Percentiles rank a stretch among this genome's conserved stretches.
phyloP scores from a whole-genome alignment of 805 yeast genomes.

The Teunomyces panamensis region DNA sequence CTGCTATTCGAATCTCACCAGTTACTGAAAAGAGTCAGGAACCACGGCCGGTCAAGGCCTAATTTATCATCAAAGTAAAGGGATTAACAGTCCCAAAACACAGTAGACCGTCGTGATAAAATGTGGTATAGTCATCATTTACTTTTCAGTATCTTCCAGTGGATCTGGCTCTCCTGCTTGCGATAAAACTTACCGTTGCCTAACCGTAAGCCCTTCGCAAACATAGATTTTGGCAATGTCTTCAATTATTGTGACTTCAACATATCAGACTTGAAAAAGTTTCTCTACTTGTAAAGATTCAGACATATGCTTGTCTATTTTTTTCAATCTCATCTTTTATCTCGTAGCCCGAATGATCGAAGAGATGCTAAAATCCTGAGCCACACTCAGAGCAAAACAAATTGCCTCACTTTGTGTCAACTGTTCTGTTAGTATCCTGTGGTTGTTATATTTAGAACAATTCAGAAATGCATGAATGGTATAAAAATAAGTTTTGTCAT shows the following conservation, averaged over 20 bases:
- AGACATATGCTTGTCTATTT: slow-evolving; percentile 98
- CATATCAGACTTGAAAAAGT: slow-evolving; percentile 49
- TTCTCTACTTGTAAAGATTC: slow-evolving; percentile 64
- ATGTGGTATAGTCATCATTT: slow-evolving; percentile 46
- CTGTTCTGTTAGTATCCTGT: slow-evolving; percentile 2
- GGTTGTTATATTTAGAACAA: slow-evolving; percentile 9
- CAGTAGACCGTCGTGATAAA: slow-evolving; percentile 53
- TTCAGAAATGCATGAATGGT: slow-evolving; percentile 97
- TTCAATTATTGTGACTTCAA: slow-evolving; percentile 16
- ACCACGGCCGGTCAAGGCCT: slow-evolving; percentile 56
- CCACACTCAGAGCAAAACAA: slow-evolving; percentile 4
- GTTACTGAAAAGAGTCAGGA: slow-evolving; percentile 27
- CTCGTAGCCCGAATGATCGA: slow-evolving; percentile 12
- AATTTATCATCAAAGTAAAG: slow-evolving; percentile 41
- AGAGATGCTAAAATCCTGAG: slow-evolving; percentile 11
- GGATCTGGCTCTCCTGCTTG: slow-evolving; percentile 6
- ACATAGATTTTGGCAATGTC: slow-evolving; percentile 20
- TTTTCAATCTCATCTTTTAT: slow-evolving; percentile 71
- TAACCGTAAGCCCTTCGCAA: slow-evolving; percentile 11
- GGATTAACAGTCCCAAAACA: slow-evolving; percentile 43
- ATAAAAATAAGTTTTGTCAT: slow-evolving; percentile 66
- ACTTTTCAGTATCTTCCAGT: slow-evolving; percentile 16
- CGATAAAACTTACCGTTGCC: slow-evolving; percentile 9
- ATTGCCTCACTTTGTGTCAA: slow-evolving; percentile 5
- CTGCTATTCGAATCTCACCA: slow-evolving; percentile 2